These are phyloP conservation scores for Nakazawaea anatomiae DNA, from an alignment of 805 yeast genomes.

Conservation along the genomic window DNA sequence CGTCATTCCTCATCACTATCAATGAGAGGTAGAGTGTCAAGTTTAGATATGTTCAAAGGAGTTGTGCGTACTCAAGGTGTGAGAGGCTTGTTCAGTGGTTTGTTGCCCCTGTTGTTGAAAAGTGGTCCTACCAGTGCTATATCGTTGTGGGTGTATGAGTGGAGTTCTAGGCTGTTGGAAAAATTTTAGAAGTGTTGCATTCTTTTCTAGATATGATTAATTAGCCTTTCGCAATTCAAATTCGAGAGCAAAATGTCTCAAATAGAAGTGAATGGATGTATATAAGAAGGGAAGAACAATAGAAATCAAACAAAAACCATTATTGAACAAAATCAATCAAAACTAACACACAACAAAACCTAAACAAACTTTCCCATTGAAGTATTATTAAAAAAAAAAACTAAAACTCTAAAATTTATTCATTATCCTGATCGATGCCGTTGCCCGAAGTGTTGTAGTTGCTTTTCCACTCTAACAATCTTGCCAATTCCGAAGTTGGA, in stretches of 20 bases:
- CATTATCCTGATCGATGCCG: conserved; percentile 4
- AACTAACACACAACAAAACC: no score
- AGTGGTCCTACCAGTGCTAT: conserved; percentile 67
- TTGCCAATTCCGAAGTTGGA: conserved; percentile 49
- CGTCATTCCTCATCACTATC: conserved; percentile 6
- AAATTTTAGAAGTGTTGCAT: background rate
- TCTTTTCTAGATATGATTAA: no score
- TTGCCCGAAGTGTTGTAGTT: background rate
- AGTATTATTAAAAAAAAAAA: no score
- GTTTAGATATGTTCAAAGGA: conserved; percentile 17
- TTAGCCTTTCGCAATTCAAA: no score
- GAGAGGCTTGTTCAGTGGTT: conserved; percentile 75
- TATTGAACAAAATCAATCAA: no score
- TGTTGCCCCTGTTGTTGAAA: conserved; percentile 66
- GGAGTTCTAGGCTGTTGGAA: conserved; percentile 15
- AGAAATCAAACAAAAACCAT: no score
- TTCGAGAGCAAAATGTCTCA: no score
- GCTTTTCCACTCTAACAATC: conserved; percentile 46
- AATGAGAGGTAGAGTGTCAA: background rate
- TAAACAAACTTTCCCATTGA: background rate
- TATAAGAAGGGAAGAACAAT: no score
- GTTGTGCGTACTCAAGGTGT: conserved; percentile 54
- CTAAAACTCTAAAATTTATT: background rate
- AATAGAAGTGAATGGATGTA: no score
- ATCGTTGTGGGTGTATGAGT: conserved; percentile 28